phyloP scores from a whole-genome alignment of 768 basidiomycete genomes.

The Mycena chlorophos region DNA sequence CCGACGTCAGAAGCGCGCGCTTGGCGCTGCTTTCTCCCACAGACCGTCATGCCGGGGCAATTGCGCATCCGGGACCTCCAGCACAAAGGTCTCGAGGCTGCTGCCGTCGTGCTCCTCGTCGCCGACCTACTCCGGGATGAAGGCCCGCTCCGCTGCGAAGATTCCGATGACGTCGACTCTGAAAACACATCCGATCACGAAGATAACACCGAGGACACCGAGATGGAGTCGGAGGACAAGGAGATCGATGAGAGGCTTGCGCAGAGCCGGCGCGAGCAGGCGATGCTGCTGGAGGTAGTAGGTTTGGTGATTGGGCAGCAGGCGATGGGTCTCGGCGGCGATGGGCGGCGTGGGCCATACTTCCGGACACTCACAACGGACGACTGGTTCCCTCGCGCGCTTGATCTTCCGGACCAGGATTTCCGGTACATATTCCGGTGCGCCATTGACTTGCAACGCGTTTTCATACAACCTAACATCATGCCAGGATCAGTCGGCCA shows the following conservation, averaged over 20 bases:
- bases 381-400: slow-evolving; percentile 8
- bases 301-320: background rate
- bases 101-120: background rate
- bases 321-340: slow-evolving; percentile 1
- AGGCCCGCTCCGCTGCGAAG: slow-evolving; percentile 15
- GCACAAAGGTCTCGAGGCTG: background rate
- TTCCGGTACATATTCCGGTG: slow-evolving; percentile 14
- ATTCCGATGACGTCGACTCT: background rate
- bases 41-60: background rate
- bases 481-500: slow-evolving; percentile 3
- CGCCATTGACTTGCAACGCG: background rate
- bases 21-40: background rate
- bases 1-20: background rate
- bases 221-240: background rate
- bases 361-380: slow-evolving; percentile 1
- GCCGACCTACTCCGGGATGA: slow-evolving; percentile 25
- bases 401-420: slow-evolving; percentile 5
- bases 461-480: background rate
- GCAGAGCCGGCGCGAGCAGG: background rate
- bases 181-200: background rate
- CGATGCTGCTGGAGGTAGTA: background rate
- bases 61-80: background rate
- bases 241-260: background rate
- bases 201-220: background rate
- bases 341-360: slow-evolving; percentile 14